Base-by-base conservation (phyloP, 495 filamentous ascomycete species). In the Parathielavia hyrcaniae region DNA sequence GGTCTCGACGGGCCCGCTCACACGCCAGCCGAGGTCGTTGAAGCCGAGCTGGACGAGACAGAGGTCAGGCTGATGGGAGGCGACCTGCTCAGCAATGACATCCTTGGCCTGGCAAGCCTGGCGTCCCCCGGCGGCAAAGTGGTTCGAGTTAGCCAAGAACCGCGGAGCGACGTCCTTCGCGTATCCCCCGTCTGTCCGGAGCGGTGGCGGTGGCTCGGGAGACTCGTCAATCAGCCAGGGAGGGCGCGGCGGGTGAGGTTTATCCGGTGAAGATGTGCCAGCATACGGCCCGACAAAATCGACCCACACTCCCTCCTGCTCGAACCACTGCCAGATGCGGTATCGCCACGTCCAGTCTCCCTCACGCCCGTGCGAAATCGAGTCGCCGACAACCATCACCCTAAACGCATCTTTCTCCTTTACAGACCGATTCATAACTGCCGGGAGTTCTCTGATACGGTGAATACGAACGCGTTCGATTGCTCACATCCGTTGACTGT, bases 71-170 rank as follows among this genome's bases (percentile, higher is more conserved):
- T 69, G 68, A 56, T 76, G 72, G 40, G 58, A 63, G 26, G 71
- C 70, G 9, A 77, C 71, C 52, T 75, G 58, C 56, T 74, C 66
- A 52, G 71, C 70, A 54, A 80, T 71, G 41, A 73, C 64, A 38
- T 59, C 59, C 60, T 74, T 76, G 10, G 71, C 67, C 23, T 71
- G 63, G 20, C 35, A 12, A 10, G 58, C 58, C 59, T 68, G 66
- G 10, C 59, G 60, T 6, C 72, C 72, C 47, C 62, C 55, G 9
- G 34, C 59, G 12, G 67, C 57, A 39, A 61, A 66, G 52, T 71
- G 69, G 51, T 45, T 16, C 7, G 39, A 61, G 48, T 60, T 53
- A 36, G 19, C 41, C 20, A 67, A 56, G 50, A 74, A 74, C 7
- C 40, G 57, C 11, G 38, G 38, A 20, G 52, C 44, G 9, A 69